Conservation (phyloP, 208 protist genomes). For the Angomonas deanei region DNA sequence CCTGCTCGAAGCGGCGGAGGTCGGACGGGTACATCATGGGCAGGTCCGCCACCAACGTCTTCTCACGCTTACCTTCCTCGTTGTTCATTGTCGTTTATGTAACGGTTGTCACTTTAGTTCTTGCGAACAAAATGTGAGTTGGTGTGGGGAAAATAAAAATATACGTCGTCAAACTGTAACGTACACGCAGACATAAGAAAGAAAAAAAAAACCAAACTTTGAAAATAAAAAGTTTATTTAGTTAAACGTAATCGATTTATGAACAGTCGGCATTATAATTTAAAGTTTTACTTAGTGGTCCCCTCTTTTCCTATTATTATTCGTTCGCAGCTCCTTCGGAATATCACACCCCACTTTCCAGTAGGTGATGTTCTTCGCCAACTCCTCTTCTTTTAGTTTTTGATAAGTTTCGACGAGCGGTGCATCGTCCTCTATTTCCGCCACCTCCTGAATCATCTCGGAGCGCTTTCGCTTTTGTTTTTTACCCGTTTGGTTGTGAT, state of each 20-base stretch:
- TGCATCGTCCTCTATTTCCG: neutral
- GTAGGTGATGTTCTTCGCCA: neutral
- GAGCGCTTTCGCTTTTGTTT: neutral
- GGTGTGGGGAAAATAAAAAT: too few species aligned
- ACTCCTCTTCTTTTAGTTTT: neutral
- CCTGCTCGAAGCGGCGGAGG: conserved; percentile 72
- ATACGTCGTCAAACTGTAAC: too few species aligned
- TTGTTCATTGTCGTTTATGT: conserved; percentile 11
- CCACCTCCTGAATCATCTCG: neutral
- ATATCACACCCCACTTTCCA: neutral
- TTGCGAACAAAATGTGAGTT: neutral
- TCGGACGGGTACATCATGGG: conserved; percentile 88
- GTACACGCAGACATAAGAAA: too few species aligned
- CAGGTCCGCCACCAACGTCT: conserved; percentile 74
- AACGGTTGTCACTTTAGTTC: too few species aligned
- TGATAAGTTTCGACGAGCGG: neutral
- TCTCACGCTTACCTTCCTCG: conserved; percentile 31
- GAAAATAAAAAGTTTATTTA: too few species aligned
- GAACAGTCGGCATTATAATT: too few species aligned
- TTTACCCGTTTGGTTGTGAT: neutral
- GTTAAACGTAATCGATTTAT: too few species aligned
- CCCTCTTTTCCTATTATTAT: too few species aligned
- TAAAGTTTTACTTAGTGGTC: too few species aligned
- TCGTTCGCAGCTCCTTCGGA: too few species aligned
- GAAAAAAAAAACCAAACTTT: too few species aligned